A percentile compares a stretch with the other conserved stretches of the same genome.
Conservation (phyloP, 1,284 basidiomycete species). For the Polyporus tsugae region DNA sequence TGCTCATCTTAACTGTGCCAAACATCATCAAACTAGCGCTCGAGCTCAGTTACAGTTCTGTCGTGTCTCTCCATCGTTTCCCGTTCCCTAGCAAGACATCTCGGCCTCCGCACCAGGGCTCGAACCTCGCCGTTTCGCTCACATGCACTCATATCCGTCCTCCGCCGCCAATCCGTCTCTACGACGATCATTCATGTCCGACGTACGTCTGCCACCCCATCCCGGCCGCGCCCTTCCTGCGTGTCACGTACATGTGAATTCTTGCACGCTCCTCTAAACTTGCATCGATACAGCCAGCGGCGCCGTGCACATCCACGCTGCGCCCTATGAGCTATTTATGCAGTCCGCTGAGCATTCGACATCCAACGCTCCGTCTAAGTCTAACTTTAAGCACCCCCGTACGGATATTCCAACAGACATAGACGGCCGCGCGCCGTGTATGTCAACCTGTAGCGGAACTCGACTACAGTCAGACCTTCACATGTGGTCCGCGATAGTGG, state of each 20-base stretch:
- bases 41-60: constrained; percentile 2
- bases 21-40: not conserved
- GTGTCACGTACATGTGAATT: not conserved
- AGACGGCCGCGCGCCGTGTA: no score
- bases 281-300: not conserved
- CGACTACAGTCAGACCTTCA: no score
- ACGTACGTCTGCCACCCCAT: not conserved
- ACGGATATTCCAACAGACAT: no score
- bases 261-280: not conserved
- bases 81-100: not conserved
- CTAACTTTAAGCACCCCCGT: no score
- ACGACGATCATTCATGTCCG: constrained; percentile 5
- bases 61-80: not conserved
- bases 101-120: not conserved
- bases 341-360: not conserved
- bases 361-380: not conserved
- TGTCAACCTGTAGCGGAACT: no score
- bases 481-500: no score
- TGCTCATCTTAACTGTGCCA: not conserved
- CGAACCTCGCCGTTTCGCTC: not conserved
- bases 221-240: not conserved
- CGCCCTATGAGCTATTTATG: not conserved
- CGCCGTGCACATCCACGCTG: not conserved
- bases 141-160: constrained; percentile 1
- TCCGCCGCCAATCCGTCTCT: not conserved